Percentiles rank a stretch among this genome's conserved stretches.
Conservation (phyloP, 441 rosid species). For the Bocquillonia castaneifolia region DNA sequence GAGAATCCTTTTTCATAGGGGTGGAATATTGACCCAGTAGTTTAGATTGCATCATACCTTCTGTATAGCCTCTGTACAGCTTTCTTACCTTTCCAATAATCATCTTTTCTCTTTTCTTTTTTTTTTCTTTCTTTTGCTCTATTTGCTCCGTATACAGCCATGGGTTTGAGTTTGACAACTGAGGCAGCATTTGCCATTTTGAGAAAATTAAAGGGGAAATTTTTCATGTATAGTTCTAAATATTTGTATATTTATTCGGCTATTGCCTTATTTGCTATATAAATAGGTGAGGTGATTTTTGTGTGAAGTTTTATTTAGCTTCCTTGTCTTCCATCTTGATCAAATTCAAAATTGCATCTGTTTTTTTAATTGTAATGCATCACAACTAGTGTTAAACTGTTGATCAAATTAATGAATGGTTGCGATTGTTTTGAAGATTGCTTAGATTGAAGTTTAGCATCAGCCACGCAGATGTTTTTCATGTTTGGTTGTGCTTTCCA, state of each 20-base stretch:
- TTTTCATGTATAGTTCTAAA: conserved; percentile 10
- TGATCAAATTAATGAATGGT: no score
- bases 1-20: conserved; percentile 26
- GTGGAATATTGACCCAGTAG: conserved; percentile 12
- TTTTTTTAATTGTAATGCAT: no score
- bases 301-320: conserved; percentile 7
- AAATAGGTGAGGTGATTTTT: conserved; percentile 15
- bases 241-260: conserved; percentile 20
- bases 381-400: no score
- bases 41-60: conserved; percentile 11
- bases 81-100: conserved; percentile 2
- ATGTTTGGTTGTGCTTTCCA: no score
- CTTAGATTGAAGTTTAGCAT: no score
- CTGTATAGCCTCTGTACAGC: conserved; percentile 45
- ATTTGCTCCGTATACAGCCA: background rate
- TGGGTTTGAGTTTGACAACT: conserved; percentile 5
- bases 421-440: no score
- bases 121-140: background rate
- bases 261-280: conserved; percentile 12
- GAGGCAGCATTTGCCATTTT: conserved; percentile 16
- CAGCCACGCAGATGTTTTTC: no score
- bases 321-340: background rate
- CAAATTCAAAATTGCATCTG: no score
- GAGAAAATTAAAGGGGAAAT: background rate
- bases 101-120: background rate